Evolutionary conservation across 768 basidiomycete species (phyloP).

Genomic region (Suillus spraguei): DNA sequence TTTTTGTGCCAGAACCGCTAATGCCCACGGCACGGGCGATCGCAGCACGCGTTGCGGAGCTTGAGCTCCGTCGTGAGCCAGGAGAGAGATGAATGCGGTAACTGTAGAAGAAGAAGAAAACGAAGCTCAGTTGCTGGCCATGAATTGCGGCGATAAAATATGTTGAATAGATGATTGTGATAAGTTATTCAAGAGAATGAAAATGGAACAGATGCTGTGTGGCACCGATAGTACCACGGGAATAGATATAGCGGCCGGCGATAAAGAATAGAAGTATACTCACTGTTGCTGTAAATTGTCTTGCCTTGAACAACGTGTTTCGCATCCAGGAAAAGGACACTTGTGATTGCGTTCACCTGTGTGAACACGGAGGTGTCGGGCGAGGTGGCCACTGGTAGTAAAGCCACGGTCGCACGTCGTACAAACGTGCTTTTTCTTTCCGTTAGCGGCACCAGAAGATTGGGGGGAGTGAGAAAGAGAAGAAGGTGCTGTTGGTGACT

Average conservation of each 20-base stretch:
- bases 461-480: slow-evolving; percentile 14
- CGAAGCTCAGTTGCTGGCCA: slow-evolving; percentile 14
- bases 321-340: slow-evolving; percentile 95
- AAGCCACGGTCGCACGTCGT: slow-evolving; percentile 74
- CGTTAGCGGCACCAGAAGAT: slow-evolving; percentile 4
- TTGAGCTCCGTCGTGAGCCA: slow-evolving; percentile 69
- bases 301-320: slow-evolving; percentile 86
- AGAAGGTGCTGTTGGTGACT: slow-evolving; percentile 15
- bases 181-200: not conserved
- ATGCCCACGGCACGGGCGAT: slow-evolving; percentile 45
- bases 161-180: slow-evolving; percentile 15
- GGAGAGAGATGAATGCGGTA: slow-evolving; percentile 84
- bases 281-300: slow-evolving; percentile 71
- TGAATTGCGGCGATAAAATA: slow-evolving; percentile 10
- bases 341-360: slow-evolving; percentile 92
- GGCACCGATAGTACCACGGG: slow-evolving; percentile 9
- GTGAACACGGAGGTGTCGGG: slow-evolving; percentile 86
- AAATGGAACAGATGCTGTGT: slow-evolving; percentile 7
- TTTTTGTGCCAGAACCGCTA: slow-evolving; percentile 22
- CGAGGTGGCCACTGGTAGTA: slow-evolving; percentile 88
- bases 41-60: slow-evolving; percentile 56
- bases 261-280: slow-evolving; percentile 15
- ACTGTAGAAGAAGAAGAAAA: slow-evolving; percentile 38
- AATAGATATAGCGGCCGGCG: slow-evolving; percentile 4
- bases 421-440: slow-evolving; percentile 60